Conservation (phyloP, 192 early-diverging fungal species). For the Jimgerdemannia flammicorona region DNA sequence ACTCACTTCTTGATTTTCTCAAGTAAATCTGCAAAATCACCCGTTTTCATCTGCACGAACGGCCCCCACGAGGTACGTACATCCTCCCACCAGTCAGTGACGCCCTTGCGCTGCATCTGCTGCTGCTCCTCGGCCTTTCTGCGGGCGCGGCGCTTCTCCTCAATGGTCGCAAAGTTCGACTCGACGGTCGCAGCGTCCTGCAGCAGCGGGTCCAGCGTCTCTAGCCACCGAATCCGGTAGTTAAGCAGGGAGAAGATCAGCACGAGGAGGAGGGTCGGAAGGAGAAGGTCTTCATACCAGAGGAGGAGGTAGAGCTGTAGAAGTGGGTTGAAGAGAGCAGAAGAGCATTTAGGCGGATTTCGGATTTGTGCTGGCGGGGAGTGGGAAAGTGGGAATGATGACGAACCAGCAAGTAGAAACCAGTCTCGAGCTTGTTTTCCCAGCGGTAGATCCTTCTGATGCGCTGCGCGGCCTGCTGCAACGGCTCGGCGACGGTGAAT, state of each 20-base stretch:
- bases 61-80: slow-evolving; percentile 18
- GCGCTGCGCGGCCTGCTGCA: slow-evolving; percentile 2
- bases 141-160: slow-evolving; percentile 7
- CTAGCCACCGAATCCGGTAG: background rate
- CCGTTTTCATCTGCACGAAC: slow-evolving; percentile 12
- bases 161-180: slow-evolving; percentile 1
- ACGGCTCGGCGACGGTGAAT: slow-evolving; percentile 7
- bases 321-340: background rate
- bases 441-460: slow-evolving; percentile 16
- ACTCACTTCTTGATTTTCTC: slow-evolving; percentile 23
- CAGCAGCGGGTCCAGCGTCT: slow-evolving; percentile 4
- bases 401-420: slow-evolving; percentile 8
- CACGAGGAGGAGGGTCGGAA: slow-evolving; percentile 4
- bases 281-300: slow-evolving; percentile 22
- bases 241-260: slow-evolving; percentile 4
- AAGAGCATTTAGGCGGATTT: too few relatives aligned
- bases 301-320: slow-evolving; percentile 14
- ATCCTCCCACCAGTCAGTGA: slow-evolving; percentile 16
- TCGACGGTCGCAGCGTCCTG: slow-evolving; percentile 8
- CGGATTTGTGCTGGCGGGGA: too few relatives aligned
- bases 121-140: slow-evolving; percentile 4
- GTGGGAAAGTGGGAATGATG: too few relatives aligned
- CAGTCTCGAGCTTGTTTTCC: slow-evolving; percentile 22
- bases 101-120: slow-evolving; percentile 6
- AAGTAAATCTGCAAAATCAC: slow-evolving; percentile 17